phyloP scores from a whole-genome alignment of 2,329 filamentous ascomycete species.

The Aspergillus cejpii region DNA sequence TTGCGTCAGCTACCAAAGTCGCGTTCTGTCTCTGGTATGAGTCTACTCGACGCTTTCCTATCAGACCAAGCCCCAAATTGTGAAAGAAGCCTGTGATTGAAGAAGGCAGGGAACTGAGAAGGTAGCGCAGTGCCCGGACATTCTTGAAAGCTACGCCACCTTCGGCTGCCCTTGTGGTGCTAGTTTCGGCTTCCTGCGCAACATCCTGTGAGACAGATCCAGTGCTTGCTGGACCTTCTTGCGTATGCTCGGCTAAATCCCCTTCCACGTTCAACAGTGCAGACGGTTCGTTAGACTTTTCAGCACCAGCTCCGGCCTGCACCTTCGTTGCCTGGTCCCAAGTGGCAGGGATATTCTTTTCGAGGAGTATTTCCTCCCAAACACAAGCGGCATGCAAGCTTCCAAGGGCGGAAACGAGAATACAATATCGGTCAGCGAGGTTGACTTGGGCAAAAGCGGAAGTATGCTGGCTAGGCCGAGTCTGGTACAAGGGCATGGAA shows the following conservation, averaged over 20 bases:
- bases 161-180: conserved; percentile 22
- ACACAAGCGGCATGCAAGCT: conserved; percentile 71
- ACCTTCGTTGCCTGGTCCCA: conserved; percentile 46
- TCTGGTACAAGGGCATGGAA: conserved; percentile 55
- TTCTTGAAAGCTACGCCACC: conserved; percentile 58
- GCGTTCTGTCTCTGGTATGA: conserved; percentile 55
- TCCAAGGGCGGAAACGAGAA: conserved; percentile 68
- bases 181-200: conserved; percentile 16
- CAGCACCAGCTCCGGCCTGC: conserved; percentile 33
- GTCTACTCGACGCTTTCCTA: conserved; percentile 68
- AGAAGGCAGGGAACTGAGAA: conserved; percentile 71
- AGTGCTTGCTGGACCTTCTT: conserved; percentile 18
- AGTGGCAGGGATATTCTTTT: conserved; percentile 62
- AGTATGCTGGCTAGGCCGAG: conserved; percentile 53
- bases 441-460: conserved; percentile 70
- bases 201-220: conserved; percentile 15
- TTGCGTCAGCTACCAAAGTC: conserved; percentile 56
- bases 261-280: conserved; percentile 19
- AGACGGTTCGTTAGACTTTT: conserved; percentile 38
- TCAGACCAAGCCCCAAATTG: conserved; percentile 71
- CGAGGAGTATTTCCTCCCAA: conserved; percentile 74
- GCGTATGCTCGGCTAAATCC: conserved; percentile 16
- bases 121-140: conserved; percentile 65
- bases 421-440: conserved; percentile 72
- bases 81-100: conserved; percentile 82